phyloP scores from a whole-genome alignment of 257 asterid genomes.

The Rehmannia glutinosa region DNA sequence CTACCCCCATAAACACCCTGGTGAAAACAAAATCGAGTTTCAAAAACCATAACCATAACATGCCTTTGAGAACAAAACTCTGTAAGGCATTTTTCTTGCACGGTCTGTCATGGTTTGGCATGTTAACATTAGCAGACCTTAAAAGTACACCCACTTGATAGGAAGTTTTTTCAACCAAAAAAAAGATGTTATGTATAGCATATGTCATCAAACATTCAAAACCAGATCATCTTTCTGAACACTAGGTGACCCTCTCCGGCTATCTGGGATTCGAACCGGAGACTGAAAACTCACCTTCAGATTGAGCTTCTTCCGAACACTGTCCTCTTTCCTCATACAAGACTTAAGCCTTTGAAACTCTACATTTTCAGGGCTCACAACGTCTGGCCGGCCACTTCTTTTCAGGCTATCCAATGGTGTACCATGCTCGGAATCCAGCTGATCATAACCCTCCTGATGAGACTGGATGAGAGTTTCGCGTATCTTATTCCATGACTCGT shows the following conservation, averaged over 20 bases:
- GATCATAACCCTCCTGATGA: neutral
- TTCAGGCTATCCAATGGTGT: constrained; percentile 4
- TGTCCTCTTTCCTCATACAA: constrained; percentile 35
- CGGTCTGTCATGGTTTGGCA: too few species aligned
- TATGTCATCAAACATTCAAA: neutral
- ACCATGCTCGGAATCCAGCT: neutral
- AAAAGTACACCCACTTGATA: too few species aligned
- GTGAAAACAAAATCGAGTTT: constrained; percentile 6
- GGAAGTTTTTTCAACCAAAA: too few species aligned
- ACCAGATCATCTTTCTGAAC: neutral
- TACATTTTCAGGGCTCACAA: constrained; percentile 3
- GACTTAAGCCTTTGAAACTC: constrained; percentile 22
- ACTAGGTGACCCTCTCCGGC: too few species aligned
- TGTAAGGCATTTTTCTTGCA: too few species aligned
- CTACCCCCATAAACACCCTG: neutral
- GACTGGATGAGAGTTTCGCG: constrained; percentile 16
- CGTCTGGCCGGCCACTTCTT: neutral
- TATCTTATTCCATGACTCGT: constrained; percentile 33
- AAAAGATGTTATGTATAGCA: too few species aligned
- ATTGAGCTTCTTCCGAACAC: constrained; percentile 25
- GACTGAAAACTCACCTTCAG: constrained; percentile 34
- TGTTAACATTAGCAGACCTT: too few species aligned
- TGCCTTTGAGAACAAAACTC: neutral
- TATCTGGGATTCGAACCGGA: constrained; percentile 10
- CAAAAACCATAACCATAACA: neutral